Conservation (phyloP, 1,139 yeast genomes). For the Pichia norvegensis region DNA sequence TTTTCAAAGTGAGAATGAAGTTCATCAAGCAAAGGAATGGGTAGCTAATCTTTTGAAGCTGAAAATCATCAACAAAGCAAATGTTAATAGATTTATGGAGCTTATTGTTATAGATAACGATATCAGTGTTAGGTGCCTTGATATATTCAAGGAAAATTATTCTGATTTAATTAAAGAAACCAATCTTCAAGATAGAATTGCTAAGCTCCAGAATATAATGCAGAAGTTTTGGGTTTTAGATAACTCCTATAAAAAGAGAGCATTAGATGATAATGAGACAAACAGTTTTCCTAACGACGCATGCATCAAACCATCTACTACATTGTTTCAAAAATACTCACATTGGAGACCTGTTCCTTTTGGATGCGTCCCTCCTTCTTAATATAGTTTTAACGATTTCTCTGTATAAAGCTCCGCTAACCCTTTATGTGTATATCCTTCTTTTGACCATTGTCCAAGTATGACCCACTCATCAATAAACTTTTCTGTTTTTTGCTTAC, state of each 20-base stretch:
- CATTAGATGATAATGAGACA: constrained; percentile 1
- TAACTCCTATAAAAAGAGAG: background rate
- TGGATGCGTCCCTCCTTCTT: constrained; percentile 26
- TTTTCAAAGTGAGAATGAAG: constrained; percentile 8
- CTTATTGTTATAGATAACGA: constrained; percentile 3
- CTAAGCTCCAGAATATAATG: constrained; percentile 10
- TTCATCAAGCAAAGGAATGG: constrained; percentile 11
- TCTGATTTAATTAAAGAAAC: background rate
- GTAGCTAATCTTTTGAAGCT: constrained; percentile 9
- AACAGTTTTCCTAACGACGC: constrained; percentile 6
- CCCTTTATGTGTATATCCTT: constrained; percentile 23
- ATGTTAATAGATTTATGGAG: constrained; percentile 1
- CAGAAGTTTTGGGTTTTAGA: constrained; percentile 19
- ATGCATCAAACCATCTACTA: constrained; percentile 3
- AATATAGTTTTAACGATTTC: constrained; percentile 7
- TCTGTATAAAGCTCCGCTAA: constrained; percentile 17
- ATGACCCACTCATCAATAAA: constrained; percentile 24
- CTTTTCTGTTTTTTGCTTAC: constrained; percentile 11
- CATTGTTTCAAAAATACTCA: constrained; percentile 27
- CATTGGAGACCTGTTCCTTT: constrained; percentile 43
- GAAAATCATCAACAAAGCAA: constrained; percentile 1
- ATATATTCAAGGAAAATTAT: constrained; percentile 2
- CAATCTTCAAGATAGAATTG: constrained; percentile 2
- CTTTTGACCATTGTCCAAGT: constrained; percentile 17
- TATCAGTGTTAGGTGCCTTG: constrained; percentile 6